phyloP scores from a whole-genome alignment of 2,329 filamentous ascomycete species.

The Coleophoma crateriformis region DNA sequence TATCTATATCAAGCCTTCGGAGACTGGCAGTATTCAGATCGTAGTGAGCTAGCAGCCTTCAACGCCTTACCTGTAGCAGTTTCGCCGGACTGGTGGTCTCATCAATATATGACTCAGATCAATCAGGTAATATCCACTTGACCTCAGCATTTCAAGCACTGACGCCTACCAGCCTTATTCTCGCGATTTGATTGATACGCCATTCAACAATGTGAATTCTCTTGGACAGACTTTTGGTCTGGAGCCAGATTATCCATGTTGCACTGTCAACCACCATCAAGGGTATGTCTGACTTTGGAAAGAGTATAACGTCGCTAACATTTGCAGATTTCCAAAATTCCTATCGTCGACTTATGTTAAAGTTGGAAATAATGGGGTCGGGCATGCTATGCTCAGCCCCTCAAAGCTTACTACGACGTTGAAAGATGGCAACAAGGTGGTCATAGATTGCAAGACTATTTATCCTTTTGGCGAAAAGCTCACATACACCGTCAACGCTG shows the following conservation, averaged over 20 bases:
- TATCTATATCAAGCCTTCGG: constrained; percentile 30
- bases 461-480: constrained; percentile 32
- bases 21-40: constrained; percentile 38
- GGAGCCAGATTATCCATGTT: constrained; percentile 44
- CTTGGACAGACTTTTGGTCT: constrained; percentile 32
- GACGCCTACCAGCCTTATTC: constrained; percentile 1
- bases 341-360: constrained; percentile 35
- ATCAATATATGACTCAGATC: constrained; percentile 47
- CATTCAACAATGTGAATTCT: constrained; percentile 4
- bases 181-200: constrained; percentile 1
- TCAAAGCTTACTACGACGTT: constrained; percentile 29
- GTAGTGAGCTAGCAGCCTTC: constrained; percentile 45
- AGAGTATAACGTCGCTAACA: not conserved
- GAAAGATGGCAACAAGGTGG: constrained; percentile 25
- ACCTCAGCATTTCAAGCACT: constrained; percentile 2
- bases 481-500: constrained; percentile 20
- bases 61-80: constrained; percentile 48
- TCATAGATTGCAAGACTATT: constrained; percentile 36
- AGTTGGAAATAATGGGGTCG: constrained; percentile 33
- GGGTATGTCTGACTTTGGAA: constrained; percentile 14
- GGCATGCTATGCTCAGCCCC: constrained; percentile 41
- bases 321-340: constrained; percentile 44
- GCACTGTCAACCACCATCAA: constrained; percentile 53
- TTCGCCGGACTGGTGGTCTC: constrained; percentile 47
- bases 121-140: constrained; percentile 44